Evolutionary conservation across 192 early-diverging fungal species (phyloP), one percentile per base, ranked within the genome.

Genomic region (Cetraspora pellucida): DNA sequence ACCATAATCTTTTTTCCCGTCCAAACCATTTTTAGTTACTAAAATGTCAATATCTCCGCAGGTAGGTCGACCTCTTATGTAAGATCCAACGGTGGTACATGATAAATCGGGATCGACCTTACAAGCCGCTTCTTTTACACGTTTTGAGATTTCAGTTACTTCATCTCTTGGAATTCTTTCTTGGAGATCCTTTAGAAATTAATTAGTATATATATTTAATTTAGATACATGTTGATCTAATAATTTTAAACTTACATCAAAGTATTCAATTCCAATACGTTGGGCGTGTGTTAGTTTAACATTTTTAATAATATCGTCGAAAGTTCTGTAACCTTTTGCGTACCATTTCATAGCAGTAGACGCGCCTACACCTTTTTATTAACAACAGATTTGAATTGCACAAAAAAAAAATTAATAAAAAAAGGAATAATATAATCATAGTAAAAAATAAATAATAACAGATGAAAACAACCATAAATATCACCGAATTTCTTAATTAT

Each of bases 41-140:
- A 65, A n/a, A 21, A 65, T 65, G 43, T 65, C 63, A 65, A 65
- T 44, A n/a, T 65, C 63, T 44, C 63, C 63, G 19, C 63, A 65
- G n/a, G 28, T 37, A 44, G 63, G 43, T 10, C 4, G 30, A 17
- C 63, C 63, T 10, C 63, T 43, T 65, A 27, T 65, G 43, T 44
- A 65, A 65, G 63, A 65, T 10, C 63, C 63, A 9, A 13, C n/a
- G 5, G 63, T 65, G n/a, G n/a, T 44, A 44, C 28, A 65, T 28
- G n/a, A 19, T 21, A 65, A n/a, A 14, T 65, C 43, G 7, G 31
- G 17, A 65, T 65, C 63, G 6, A 43, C 43, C 13, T 19, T 44
- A 44, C n/a, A 19, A 21, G 63, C 63, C 10, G 63, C 63, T 37
- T 37, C 9, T 65, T 28, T 44, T 43, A 65, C 63, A 17, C 28